These are phyloP conservation scores for Lasiodiplodia theobromae DNA, from an alignment of 2,329 filamentous ascomycete species.

Conservation along the genomic window DNA sequence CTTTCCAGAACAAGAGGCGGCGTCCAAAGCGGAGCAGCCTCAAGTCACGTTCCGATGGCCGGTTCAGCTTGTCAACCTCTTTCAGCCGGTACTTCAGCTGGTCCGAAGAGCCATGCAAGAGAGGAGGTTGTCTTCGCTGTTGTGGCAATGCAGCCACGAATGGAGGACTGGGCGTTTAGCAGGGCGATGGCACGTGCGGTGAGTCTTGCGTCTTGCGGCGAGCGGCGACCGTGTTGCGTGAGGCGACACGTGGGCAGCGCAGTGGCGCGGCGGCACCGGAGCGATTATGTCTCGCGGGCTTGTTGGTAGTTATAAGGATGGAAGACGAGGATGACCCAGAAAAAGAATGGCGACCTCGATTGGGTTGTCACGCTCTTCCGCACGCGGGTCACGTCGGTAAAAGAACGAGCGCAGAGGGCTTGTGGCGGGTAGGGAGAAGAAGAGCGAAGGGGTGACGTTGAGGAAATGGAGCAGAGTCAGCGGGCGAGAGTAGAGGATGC, in stretches of 20 bases:
- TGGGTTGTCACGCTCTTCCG: background rate
- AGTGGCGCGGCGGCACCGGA: background rate
- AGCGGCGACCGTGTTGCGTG: background rate
- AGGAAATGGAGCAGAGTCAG: background rate
- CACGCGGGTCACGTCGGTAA: background rate
- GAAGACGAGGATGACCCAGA: constrained; percentile 24
- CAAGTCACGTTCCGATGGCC: background rate
- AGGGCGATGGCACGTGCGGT: background rate
- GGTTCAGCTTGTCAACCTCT: background rate
- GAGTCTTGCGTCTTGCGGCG: background rate
- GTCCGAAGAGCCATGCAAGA: background rate
- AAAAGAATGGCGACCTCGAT: constrained; percentile 29
- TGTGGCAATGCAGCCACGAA: too few relatives aligned
- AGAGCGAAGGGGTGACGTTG: background rate
- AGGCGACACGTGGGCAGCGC: background rate
- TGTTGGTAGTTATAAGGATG: constrained; percentile 8
- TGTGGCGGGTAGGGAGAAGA: background rate
- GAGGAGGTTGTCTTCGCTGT: background rate
- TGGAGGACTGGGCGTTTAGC: background rate
- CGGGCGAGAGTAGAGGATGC: background rate
- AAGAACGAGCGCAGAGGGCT: constrained; percentile 5
- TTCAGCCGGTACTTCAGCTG: background rate
- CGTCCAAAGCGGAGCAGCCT: constrained; percentile 7
- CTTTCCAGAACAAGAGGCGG: constrained; percentile 21
- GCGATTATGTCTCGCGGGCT: background rate